phyloP scores from a whole-genome alignment of 1,139 yeast genomes.

The Pichia sp. region DNA sequence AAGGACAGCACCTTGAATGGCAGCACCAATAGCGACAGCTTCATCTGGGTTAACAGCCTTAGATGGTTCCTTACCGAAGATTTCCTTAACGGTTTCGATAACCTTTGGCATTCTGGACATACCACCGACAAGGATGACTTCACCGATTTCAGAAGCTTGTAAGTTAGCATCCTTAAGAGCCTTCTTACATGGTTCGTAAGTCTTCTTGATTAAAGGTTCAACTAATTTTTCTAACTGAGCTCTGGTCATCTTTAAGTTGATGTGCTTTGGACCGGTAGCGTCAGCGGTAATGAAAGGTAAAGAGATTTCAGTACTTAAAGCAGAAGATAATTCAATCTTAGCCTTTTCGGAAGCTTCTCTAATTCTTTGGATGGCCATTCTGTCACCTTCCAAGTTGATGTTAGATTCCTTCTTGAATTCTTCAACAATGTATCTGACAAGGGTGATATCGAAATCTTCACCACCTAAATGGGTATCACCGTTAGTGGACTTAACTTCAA shows the following conservation, averaged over 20 bases:
- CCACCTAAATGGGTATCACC: slow-evolving; percentile 94
- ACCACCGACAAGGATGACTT: slow-evolving; percentile 99
- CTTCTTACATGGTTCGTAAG: slow-evolving; percentile 97
- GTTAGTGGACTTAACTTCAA: slow-evolving; percentile 84
- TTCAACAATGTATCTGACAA: slow-evolving; percentile 86
- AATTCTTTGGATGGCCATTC: slow-evolving; percentile 99
- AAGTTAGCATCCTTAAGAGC: slow-evolving; percentile 96
- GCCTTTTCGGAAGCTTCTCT: slow-evolving; percentile 99
- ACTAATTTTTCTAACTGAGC: slow-evolving; percentile 91
- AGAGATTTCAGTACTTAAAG: slow-evolving; percentile 91
- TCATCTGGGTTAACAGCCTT: slow-evolving; percentile 99
- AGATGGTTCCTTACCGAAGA: slow-evolving; percentile 95
- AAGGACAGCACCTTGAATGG: slow-evolving; percentile 98
- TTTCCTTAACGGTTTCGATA: slow-evolving; percentile 88
- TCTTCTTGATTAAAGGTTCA: slow-evolving; percentile 88
- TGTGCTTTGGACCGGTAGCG: slow-evolving; percentile 98
- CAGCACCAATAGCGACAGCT: slow-evolving; percentile 99
- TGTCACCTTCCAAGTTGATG: slow-evolving; percentile 83
- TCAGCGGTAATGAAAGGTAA: slow-evolving; percentile 96
- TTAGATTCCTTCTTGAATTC: slow-evolving; percentile 93
- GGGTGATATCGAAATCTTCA: slow-evolving; percentile 83
- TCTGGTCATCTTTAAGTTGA: slow-evolving; percentile 90
- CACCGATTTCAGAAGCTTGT: slow-evolving; percentile 82
- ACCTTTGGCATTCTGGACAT: slow-evolving; percentile 99
- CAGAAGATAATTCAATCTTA: slow-evolving; percentile 95